Conservation (phyloP, 129 eudicot species). For the Flaveria linearis region DNA sequence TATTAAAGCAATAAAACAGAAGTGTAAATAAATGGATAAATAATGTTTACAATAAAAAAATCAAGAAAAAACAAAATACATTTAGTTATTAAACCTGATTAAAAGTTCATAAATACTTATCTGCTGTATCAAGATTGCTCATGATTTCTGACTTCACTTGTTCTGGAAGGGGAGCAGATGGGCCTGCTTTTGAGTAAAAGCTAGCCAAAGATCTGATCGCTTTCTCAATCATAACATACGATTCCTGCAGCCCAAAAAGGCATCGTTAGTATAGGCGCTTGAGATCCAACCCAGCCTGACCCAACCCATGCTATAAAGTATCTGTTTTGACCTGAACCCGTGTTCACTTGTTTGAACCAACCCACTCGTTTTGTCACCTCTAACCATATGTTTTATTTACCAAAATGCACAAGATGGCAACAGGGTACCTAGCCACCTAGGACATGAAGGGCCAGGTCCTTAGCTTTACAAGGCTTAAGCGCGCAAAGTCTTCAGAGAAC, state of each 20-base stretch:
- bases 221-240: conserved; percentile 77
- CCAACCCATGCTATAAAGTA: too few species aligned
- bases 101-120: conserved; percentile 47
- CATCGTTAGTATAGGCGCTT: not conserved
- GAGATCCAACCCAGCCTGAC: too few species aligned
- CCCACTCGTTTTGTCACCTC: too few species aligned
- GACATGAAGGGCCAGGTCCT: too few species aligned
- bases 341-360: too few species aligned
- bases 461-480: too few species aligned
- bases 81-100: conserved; percentile 12
- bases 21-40: not conserved
- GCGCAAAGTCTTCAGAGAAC: too few species aligned
- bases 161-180: conserved; percentile 81
- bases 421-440: too few species aligned
- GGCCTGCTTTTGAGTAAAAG: conserved; percentile 96
- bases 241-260: conserved; percentile 57
- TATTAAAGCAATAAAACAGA: too few species aligned
- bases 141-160: conserved; percentile 68
- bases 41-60: not conserved
- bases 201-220: conserved; percentile 78
- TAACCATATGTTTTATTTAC: too few species aligned
- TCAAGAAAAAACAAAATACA: not conserved
- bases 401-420: too few species aligned
- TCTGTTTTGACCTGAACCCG: too few species aligned
- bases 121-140: conserved; percentile 59